Base-by-base conservation (phyloP, 2,329 filamentous ascomycete species). In the Venturia nashicola region DNA sequence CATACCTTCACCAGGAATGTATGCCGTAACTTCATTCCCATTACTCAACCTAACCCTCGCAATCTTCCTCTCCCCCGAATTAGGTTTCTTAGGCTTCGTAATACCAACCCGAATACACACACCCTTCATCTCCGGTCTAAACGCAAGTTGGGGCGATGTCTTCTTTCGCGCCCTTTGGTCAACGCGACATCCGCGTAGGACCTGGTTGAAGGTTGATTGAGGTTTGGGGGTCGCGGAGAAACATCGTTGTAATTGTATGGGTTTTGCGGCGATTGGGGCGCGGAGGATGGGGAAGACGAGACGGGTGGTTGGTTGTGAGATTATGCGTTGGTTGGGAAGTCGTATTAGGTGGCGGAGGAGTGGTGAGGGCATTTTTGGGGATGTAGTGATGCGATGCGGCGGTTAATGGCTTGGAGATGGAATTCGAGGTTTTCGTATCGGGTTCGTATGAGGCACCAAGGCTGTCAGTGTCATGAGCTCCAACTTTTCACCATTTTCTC, bases 21-120 rank as follows among this genome's bases (percentile, higher is more conserved):
- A 97, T 34, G 90, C 90, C 65, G 91, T 96, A 67, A 99, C 82
- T 65, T 95, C 83, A 73, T 86, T 90, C 64, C 94, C 94, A 67
- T 85, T 92, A 66, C 89, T 94, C 73, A 99, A 80, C 69, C 92
- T 83, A 23, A 99, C 88, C 80, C 93, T 90, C 2, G 93, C 93
- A 65, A 91, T 94, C 81, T 99, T 99, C 67, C 94, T 83, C 82
- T 97, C 91, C 64, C 92, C 94, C 36, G 94, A 99, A 77, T 99
- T 99, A 68, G 94, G 94, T 79, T 99, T 99, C 86, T 99, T 99
- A 64, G 94, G 94, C 72, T 94, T 91, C 70, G 89, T 91, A 70
- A 92, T 90, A 72, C 90, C 91, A 66, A 97, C 94, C 74, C 95
- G 92, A 68, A 99, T 79, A 76, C 94, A 97, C 44, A 99, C 94